A percentile compares a stretch with the other conserved stretches of the same genome.
Conservation (phyloP, 345 rosid genomes). For the Camelina sativa region DNA sequence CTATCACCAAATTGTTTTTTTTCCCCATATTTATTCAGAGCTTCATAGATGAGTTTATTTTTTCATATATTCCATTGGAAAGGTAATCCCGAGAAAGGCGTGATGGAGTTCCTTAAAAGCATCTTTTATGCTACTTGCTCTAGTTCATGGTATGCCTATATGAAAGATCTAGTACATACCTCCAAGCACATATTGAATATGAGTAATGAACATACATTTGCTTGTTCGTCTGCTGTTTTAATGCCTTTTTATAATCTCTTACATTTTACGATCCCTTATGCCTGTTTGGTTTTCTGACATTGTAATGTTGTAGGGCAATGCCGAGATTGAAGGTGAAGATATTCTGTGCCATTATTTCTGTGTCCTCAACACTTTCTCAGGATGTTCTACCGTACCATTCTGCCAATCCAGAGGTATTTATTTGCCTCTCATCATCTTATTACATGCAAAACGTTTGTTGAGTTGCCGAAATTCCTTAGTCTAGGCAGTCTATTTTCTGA, state of each 20-base stretch:
- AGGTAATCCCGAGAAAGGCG: slow-evolving; percentile 66
- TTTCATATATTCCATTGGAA: slow-evolving; percentile 27
- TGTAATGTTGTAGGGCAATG: slow-evolving; percentile 59
- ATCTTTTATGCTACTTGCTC: slow-evolving; percentile 58
- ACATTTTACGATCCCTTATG: background rate
- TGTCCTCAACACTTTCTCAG: slow-evolving; percentile 74
- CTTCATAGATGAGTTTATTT: background rate
- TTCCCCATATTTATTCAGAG: background rate
- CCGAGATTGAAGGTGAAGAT: slow-evolving; percentile 58
- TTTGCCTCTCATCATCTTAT: slow-evolving; percentile 17
- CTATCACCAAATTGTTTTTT: background rate
- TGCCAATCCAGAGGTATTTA: slow-evolving; percentile 55
- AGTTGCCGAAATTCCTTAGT: background rate
- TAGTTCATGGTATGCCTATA: slow-evolving; percentile 59
- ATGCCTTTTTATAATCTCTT: background rate
- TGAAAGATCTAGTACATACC: slow-evolving; percentile 3
- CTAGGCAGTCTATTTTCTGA: slow-evolving; percentile 8
- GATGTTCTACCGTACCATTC: slow-evolving; percentile 71
- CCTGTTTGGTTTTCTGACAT: slow-evolving; percentile 21
- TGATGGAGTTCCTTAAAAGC: slow-evolving; percentile 53
- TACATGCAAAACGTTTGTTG: background rate
- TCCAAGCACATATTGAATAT: slow-evolving; percentile 3
- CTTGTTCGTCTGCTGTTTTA: background rate
- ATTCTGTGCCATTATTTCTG: slow-evolving; percentile 59
- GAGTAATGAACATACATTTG: background rate